These are phyloP conservation scores for Corynascus novoguineensis DNA, from an alignment of 495 filamentous ascomycete species.

Conservation along the genomic window DNA sequence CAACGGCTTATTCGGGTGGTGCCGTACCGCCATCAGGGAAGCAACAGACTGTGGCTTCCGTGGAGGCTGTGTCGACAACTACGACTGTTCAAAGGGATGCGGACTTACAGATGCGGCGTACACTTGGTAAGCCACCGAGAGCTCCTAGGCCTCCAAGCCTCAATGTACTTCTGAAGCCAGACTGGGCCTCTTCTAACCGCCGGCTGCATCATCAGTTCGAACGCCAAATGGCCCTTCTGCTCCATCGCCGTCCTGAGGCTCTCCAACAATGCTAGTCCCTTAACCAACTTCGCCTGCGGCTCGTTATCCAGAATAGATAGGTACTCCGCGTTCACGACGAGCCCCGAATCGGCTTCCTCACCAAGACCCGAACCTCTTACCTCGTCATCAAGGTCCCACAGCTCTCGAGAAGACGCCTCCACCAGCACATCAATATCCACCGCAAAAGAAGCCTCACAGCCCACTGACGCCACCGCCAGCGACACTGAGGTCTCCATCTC, in stretches of 20 bases:
- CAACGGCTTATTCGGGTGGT: constrained; percentile 21
- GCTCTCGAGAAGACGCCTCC: not conserved
- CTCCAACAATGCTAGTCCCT: constrained; percentile 8
- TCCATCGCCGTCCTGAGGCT: constrained; percentile 21
- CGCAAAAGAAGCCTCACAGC: not conserved
- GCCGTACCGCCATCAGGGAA: not conserved
- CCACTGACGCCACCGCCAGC: not conserved
- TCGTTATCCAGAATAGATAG: constrained; percentile 4
- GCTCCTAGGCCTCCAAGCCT: not conserved
- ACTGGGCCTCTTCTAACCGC: not conserved
- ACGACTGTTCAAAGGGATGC: constrained; percentile 15
- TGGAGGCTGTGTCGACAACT: constrained; percentile 21
- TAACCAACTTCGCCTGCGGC: constrained; percentile 21
- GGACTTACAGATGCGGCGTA: constrained; percentile 11
- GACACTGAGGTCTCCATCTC: not conserved
- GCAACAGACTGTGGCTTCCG: constrained; percentile 20
- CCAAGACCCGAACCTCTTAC: not conserved
- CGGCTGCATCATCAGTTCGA: constrained; percentile 14
- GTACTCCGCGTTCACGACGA: constrained; percentile 13
- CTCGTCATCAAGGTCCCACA: not conserved
- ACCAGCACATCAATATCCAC: not conserved
- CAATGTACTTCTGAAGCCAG: too few relatives aligned
- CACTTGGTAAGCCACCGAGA: constrained; percentile 19
- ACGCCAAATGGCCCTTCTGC: constrained; percentile 14
- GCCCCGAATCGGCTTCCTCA: not conserved